A percentile compares a stretch with the other conserved stretches of the same genome.
These are phyloP conservation scores for Lonicera japonica DNA, from an alignment of 129 eudicot species.

Conservation along the genomic window DNA sequence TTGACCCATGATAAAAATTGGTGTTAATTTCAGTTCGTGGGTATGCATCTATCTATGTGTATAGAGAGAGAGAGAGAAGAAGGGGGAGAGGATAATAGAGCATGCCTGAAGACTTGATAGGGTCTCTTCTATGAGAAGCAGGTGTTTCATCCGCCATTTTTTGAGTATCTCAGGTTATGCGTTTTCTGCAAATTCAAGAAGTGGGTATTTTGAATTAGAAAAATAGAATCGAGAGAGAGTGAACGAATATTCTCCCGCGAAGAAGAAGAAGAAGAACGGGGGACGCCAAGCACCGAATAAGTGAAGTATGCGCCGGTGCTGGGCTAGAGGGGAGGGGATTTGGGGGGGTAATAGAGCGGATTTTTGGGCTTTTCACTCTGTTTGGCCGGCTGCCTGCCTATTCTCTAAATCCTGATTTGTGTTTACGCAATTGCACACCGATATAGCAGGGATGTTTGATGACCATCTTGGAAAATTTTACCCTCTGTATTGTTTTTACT, in stretches of 20 bases:
- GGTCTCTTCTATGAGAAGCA: conserved; percentile 56
- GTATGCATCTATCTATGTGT: background rate
- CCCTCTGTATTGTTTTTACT: too few relatives aligned
- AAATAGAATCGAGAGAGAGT: background rate
- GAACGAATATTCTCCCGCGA: background rate
- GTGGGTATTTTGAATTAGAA: background rate
- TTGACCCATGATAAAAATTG: background rate
- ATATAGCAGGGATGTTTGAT: too few relatives aligned
- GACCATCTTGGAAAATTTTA: too few relatives aligned
- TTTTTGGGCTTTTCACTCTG: too few relatives aligned
- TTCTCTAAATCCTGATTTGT: too few relatives aligned
- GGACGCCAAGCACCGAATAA: conserved; percentile 3
- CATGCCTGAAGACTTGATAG: conserved; percentile 66
- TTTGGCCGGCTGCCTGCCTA: too few relatives aligned
- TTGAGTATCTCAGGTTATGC: background rate
- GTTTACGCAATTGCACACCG: too few relatives aligned
- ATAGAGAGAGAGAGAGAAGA: too few relatives aligned
- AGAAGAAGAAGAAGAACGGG: background rate
- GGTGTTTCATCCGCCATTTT: conserved; percentile 73
- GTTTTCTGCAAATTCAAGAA: background rate
- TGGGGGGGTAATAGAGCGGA: too few relatives aligned
- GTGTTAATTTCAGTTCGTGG: background rate
- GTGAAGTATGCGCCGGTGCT: too few relatives aligned
- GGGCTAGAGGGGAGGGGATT: too few relatives aligned
- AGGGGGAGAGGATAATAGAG: too few relatives aligned